These are phyloP conservation scores for Endothia cerciana DNA, from an alignment of 2,329 filamentous ascomycete species.

Conservation along the genomic window DNA sequence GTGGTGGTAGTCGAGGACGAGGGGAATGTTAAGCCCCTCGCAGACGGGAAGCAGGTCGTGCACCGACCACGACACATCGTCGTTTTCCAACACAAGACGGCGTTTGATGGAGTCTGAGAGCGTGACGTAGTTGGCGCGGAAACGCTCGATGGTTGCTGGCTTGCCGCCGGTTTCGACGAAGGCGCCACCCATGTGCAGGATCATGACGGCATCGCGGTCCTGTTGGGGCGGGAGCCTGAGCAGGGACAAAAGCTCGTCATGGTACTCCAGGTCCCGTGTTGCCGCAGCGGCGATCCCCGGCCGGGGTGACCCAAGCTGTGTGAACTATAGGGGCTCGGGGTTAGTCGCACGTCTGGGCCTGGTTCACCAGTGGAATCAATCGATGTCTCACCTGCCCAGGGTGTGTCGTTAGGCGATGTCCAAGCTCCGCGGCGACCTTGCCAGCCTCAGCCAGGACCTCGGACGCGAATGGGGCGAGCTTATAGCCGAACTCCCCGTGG, in stretches of 20 bases:
- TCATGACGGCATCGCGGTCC: slow-evolving; percentile 88
- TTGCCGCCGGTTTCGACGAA: slow-evolving; percentile 74
- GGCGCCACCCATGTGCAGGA: slow-evolving; percentile 88
- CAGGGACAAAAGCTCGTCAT: slow-evolving; percentile 80
- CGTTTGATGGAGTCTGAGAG: slow-evolving; percentile 73
- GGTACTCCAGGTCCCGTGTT: slow-evolving; percentile 83
- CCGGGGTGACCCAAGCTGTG: slow-evolving; percentile 84
- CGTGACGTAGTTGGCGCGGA: slow-evolving; percentile 72
- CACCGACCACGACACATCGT: slow-evolving; percentile 91
- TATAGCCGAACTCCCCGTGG: slow-evolving; percentile 85
- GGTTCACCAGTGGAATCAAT: not conserved
- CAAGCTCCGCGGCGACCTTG: slow-evolving; percentile 73
- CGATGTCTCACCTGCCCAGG: slow-evolving; percentile 68
- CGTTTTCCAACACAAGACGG: slow-evolving; percentile 88
- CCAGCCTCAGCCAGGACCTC: slow-evolving; percentile 78
- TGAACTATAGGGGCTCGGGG: slow-evolving; percentile 60
- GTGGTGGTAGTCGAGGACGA: slow-evolving; percentile 93
- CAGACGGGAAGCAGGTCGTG: slow-evolving; percentile 89
- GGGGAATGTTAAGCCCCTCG: slow-evolving; percentile 89
- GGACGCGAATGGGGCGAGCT: slow-evolving; percentile 79
- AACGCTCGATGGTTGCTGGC: slow-evolving; percentile 74
- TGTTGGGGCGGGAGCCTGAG: slow-evolving; percentile 77
- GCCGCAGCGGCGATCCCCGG: slow-evolving; percentile 76
- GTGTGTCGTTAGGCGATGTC: slow-evolving; percentile 86
- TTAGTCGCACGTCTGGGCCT: too few species aligned